Percentiles rank a stretch among this genome's conserved stretches.
phyloP scores from a whole-genome alignment of 192 early-diverging fungal genomes.

The Mortierella alpina region DNA sequence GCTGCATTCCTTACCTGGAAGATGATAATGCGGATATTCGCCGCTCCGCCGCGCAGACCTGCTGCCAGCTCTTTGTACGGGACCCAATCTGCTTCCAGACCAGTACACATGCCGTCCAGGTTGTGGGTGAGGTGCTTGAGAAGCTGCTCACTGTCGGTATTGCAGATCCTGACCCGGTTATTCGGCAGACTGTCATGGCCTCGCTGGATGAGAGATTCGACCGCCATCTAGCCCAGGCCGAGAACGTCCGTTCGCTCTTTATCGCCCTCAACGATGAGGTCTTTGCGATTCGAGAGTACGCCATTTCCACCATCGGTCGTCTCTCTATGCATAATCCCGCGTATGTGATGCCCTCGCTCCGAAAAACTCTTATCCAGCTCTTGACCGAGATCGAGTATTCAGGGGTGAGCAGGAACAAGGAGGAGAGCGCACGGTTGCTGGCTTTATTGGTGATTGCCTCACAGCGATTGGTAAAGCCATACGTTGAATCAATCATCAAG shows the following conservation, averaged over 20 bases:
- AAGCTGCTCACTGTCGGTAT: conserved; percentile 89
- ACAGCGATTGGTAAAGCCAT: conserved; percentile 87
- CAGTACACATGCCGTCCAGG: conserved; percentile 78
- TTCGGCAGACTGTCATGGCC: conserved; percentile 81
- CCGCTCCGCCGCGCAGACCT: conserved; percentile 87
- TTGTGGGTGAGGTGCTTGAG: conserved; percentile 90
- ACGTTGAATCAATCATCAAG: conserved; percentile 88
- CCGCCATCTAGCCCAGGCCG: conserved; percentile 88
- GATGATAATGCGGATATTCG: conserved; percentile 82
- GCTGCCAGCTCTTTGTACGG: conserved; percentile 82
- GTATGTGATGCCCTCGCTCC: conserved; percentile 89
- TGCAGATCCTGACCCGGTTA: conserved; percentile 82
- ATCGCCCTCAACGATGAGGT: conserved; percentile 93
- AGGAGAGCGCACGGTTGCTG: conserved; percentile 85
- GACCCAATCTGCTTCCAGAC: conserved; percentile 88
- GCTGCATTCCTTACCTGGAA: conserved; percentile 83
- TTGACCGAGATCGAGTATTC: conserved; percentile 94
- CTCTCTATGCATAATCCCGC: conserved; percentile 90
- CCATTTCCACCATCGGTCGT: conserved; percentile 88
- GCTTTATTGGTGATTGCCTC: conserved; percentile 80
- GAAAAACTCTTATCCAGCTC: conserved; percentile 87
- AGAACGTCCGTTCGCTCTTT: conserved; percentile 89
- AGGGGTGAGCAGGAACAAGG: conserved; percentile 81
- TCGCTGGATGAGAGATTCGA: conserved; percentile 88
- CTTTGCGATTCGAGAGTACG: conserved; percentile 86